Evolutionary conservation across 495 filamentous ascomycete species (phyloP).

Genomic region (Penicillium cataractarum): DNA sequence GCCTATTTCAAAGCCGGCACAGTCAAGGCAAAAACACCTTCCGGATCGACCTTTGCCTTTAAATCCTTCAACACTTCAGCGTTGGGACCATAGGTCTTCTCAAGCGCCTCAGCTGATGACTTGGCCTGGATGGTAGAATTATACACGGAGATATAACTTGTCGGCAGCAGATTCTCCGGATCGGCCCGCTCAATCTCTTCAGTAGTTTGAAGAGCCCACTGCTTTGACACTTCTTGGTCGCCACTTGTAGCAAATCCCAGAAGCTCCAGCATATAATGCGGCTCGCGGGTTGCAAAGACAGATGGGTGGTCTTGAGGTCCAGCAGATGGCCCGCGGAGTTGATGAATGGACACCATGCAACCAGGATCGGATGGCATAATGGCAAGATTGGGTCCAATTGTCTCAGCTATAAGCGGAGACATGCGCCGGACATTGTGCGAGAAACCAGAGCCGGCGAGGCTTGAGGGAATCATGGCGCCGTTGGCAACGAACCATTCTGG

Average conservation of each 20-base stretch:
- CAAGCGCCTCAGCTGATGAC: slow-evolving; percentile 5
- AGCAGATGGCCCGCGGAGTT: slow-evolving; percentile 30
- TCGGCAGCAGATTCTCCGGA: slow-evolving; percentile 29
- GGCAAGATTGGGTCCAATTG: slow-evolving; percentile 25
- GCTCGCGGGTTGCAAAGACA: slow-evolving; percentile 36
- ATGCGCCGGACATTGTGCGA: not conserved
- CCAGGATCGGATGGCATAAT: slow-evolving; percentile 30
- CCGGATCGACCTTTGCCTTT: slow-evolving; percentile 37
- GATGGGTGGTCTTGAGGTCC: slow-evolving; percentile 17
- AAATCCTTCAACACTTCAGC: slow-evolving; percentile 24
- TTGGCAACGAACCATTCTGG: not conserved
- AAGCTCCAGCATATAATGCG: slow-evolving; percentile 46
- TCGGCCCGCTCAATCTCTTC: slow-evolving; percentile 21
- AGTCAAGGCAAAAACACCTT: slow-evolving; percentile 35
- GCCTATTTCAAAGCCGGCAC: slow-evolving; percentile 27
- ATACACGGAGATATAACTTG: slow-evolving; percentile 35
- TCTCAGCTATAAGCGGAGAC: slow-evolving; percentile 14
- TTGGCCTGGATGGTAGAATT: slow-evolving; percentile 6
- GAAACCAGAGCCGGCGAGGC: not conserved
- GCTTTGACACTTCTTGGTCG: slow-evolving; percentile 11
- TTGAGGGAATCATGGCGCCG: not conserved
- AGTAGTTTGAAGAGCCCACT: slow-evolving; percentile 30
- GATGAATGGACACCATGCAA: slow-evolving; percentile 36
- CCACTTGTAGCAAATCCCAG: slow-evolving; percentile 15
- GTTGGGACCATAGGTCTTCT: slow-evolving; percentile 29